Conservation (phyloP, 495 filamentous ascomycete genomes). For the Barbatosphaeria neglecta region DNA sequence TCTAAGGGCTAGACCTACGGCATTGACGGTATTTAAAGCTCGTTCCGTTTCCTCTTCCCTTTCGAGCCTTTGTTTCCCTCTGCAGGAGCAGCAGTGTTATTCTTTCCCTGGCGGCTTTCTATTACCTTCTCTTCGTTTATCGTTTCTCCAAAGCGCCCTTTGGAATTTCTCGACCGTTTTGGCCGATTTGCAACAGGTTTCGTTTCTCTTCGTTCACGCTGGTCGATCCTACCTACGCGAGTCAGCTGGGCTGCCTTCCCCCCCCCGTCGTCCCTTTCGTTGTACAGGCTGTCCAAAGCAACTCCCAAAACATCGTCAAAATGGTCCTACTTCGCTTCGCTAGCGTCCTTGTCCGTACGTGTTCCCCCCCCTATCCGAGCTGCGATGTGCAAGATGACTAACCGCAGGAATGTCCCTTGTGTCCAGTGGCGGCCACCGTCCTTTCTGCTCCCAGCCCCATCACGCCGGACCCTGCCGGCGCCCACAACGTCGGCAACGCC, state of each 20-base stretch:
- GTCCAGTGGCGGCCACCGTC: conserved; percentile 1
- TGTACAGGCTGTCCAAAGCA: neutral
- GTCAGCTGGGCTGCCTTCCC: neutral
- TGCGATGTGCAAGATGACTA: neutral
- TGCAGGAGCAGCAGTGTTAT: neutral
- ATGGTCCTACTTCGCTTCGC: neutral
- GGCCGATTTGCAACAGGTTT: neutral
- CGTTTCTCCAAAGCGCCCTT: too few relatives aligned
- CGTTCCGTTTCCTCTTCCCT: neutral
- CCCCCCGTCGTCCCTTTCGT: too few relatives aligned
- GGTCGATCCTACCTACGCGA: too few relatives aligned
- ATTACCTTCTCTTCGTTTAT: neutral
- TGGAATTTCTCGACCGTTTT: too few relatives aligned
- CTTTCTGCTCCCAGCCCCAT: conserved; percentile 2
- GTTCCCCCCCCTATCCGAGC: too few relatives aligned
- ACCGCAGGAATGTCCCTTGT: neutral
- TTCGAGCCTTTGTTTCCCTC: neutral
- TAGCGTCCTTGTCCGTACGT: neutral
- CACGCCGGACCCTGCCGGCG: conserved; percentile 20
- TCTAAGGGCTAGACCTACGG: neutral
- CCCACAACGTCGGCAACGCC: conserved; percentile 24
- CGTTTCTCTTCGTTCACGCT: neutral
- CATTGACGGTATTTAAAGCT: neutral
- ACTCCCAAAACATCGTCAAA: neutral
- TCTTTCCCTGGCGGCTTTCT: neutral